Percentiles rank a stretch among this genome's conserved stretches.
phyloP scores from a whole-genome alignment of 140 eudicot genomes.

The Erigeron philadelphicus region DNA sequence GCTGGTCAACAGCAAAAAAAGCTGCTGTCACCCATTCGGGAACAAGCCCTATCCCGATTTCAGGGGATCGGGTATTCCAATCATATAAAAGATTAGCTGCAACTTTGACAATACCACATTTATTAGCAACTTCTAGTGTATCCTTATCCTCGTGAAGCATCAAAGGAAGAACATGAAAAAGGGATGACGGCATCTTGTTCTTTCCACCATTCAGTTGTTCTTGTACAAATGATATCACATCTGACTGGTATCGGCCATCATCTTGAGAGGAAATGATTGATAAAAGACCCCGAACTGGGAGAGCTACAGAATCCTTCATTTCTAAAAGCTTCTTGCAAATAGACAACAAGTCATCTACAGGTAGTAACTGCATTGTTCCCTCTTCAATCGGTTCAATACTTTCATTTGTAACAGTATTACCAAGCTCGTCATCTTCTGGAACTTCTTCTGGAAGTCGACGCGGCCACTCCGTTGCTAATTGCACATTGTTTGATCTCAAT shows the following conservation, averaged over 20 bases:
- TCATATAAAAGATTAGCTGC: slow-evolving; percentile 62
- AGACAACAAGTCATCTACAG: slow-evolving; percentile 68
- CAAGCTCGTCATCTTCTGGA: too few relatives aligned
- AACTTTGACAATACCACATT: slow-evolving; percentile 70
- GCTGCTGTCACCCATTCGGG: slow-evolving; percentile 95
- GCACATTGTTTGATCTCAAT: too few relatives aligned
- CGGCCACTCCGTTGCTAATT: too few relatives aligned
- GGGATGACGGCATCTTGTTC: slow-evolving; percentile 54
- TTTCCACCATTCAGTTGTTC: slow-evolving; percentile 76
- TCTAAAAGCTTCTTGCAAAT: slow-evolving; percentile 76
- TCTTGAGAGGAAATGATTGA: slow-evolving; percentile 78
- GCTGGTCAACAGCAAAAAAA: slow-evolving; percentile 78
- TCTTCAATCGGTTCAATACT: slow-evolving; percentile 57
- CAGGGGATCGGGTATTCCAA: slow-evolving; percentile 48
- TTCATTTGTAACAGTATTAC: slow-evolving; percentile 45
- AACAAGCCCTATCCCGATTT: slow-evolving; percentile 40
- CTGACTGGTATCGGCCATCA: slow-evolving; percentile 71
- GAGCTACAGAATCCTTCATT: slow-evolving; percentile 67
- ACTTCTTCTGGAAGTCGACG: too few relatives aligned
- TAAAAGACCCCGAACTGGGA: slow-evolving; percentile 87
- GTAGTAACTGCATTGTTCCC: slow-evolving; percentile 67
- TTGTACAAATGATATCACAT: slow-evolving; percentile 57
- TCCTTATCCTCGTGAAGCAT: slow-evolving; percentile 79
- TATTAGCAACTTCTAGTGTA: slow-evolving; percentile 70
- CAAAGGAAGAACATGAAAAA: slow-evolving; percentile 83